Evolutionary conservation across 768 basidiomycete genomes (phyloP).

Genomic region (Lyophyllum atratum): DNA sequence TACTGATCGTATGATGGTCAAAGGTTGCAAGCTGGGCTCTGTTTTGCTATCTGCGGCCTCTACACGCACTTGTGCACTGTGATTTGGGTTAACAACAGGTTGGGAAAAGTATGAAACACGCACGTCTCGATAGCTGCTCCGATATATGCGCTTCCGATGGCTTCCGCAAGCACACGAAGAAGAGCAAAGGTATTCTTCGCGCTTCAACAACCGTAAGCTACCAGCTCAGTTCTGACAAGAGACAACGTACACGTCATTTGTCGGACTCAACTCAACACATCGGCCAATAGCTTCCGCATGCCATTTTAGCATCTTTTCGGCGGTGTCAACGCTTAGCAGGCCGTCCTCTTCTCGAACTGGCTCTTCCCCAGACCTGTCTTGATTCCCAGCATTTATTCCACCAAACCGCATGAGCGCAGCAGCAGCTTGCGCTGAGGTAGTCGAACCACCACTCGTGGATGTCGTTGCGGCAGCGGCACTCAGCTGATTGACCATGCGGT

Average conservation of each 20-base stretch:
- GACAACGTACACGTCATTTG: conserved; percentile 78
- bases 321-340: conserved; percentile 66
- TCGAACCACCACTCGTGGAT: conserved; percentile 55
- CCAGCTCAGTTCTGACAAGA: background rate
- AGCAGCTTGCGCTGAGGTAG: conserved; percentile 82
- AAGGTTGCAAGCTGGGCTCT: conserved; percentile 76
- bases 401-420: conserved; percentile 90
- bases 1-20: conserved; percentile 66
- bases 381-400: conserved; percentile 60
- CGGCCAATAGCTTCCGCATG: conserved; percentile 97
- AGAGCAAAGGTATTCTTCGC: conserved; percentile 88
- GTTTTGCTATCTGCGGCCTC: conserved; percentile 73
- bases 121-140: conserved; percentile 94
- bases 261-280: conserved; percentile 84
- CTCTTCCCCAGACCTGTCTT: conserved; percentile 64
- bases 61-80: conserved; percentile 69
- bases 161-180: conserved; percentile 83
- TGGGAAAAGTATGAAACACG: conserved; percentile 25
- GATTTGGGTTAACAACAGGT: conserved; percentile 9
- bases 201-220: conserved; percentile 39
- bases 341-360: conserved; percentile 83
- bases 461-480: conserved; percentile 74
- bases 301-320: conserved; percentile 94
- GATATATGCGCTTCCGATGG: conserved; percentile 79
- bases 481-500: conserved; percentile 89